Evolutionary conservation across 768 basidiomycete species (phyloP).

Genomic region (Boletales sp.): DNA sequence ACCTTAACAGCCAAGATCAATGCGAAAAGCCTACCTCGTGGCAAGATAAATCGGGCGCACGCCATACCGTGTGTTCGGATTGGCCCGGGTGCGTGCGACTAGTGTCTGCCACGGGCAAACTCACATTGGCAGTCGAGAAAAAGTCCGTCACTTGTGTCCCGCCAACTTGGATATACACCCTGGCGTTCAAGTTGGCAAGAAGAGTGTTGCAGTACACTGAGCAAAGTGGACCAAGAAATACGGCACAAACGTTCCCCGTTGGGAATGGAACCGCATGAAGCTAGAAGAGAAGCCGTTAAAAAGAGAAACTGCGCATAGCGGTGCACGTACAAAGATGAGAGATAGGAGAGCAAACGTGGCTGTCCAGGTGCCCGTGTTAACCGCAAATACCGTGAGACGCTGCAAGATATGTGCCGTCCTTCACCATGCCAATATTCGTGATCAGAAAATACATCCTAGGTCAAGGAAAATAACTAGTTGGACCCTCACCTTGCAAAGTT

Average conservation of each 20-base stretch:
- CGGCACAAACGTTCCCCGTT: not conserved
- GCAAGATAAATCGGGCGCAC: no score
- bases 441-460: not conserved
- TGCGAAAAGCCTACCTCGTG: no score
- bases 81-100: no score
- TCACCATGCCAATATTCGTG: not conserved
- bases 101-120: no score
- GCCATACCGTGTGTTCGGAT: no score
- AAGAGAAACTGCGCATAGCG: not conserved
- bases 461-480: not conserved
- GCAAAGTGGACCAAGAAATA: not conserved
- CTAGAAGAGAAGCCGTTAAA: conserved; percentile 1
- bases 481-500: not conserved
- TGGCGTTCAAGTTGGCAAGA: conserved; percentile 3
- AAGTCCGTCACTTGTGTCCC: no score
- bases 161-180: not conserved
- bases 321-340: conserved; percentile 43
- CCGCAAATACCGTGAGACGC: not conserved
- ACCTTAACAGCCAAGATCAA: no score
- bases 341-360: conserved; percentile 48
- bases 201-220: conserved; percentile 2
- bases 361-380: conserved; percentile 38
- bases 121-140: no score
- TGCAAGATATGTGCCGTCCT: not conserved
- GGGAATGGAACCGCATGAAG: not conserved